Conservation (phyloP, 1,284 basidiomycete genomes). For the Peniophora sp. region DNA sequence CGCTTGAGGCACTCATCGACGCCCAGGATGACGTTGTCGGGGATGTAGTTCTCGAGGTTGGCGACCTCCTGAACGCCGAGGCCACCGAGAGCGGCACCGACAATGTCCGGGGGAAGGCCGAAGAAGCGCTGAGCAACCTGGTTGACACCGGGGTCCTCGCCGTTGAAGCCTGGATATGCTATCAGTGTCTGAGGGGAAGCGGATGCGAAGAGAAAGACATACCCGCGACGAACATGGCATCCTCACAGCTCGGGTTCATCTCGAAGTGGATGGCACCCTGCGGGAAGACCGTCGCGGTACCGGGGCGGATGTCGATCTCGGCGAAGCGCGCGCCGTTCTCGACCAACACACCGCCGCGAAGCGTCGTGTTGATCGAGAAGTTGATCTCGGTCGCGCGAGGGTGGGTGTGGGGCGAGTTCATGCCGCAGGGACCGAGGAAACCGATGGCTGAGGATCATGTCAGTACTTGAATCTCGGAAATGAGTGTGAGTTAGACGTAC, state of each 20-base stretch:
- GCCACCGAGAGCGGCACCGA: slow-evolving; percentile 18
- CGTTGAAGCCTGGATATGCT: neutral
- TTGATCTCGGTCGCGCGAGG: slow-evolving; percentile 24
- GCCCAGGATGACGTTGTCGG: slow-evolving; percentile 2
- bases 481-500: too few species aligned
- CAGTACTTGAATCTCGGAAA: too few species aligned
- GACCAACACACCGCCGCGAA: slow-evolving; percentile 24
- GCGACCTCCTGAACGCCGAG: slow-evolving; percentile 19
- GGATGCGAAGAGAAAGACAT: too few species aligned
- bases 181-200: too few species aligned
- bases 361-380: slow-evolving; percentile 22
- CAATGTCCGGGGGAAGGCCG: slow-evolving; percentile 21
- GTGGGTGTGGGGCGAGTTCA: slow-evolving; percentile 24
- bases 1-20: slow-evolving; percentile 2
- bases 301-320: slow-evolving; percentile 21
- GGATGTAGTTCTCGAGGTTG: slow-evolving; percentile 11
- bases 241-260: slow-evolving; percentile 22
- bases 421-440: slow-evolving; percentile 19
- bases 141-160: neutral
- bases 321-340: slow-evolving; percentile 28
- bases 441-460: too few species aligned
- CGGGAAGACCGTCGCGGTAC: slow-evolving; percentile 26
- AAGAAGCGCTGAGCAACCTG: slow-evolving; percentile 8
- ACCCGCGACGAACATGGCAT: slow-evolving; percentile 8
- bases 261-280: slow-evolving; percentile 28